Evolutionary conservation across 148 eudicot genomes (phyloP), one percentile per base, ranked within the genome.

Genomic region (Hydrangea macrophylla): DNA sequence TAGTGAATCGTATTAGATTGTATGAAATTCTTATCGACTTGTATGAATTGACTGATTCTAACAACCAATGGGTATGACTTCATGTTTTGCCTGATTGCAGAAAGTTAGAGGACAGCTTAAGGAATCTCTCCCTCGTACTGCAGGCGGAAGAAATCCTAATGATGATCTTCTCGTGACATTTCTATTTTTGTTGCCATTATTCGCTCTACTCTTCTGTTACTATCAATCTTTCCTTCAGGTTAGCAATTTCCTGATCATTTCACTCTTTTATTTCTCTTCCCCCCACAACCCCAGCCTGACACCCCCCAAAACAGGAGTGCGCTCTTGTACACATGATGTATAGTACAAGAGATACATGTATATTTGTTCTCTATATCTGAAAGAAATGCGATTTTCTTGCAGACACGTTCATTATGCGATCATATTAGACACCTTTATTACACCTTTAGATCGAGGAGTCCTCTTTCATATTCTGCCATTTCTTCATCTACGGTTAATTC

Each of bases 111-210:
- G 64, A 71, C 78, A 76, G 57, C 85, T 93, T 67, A 76, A 75
- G 59, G 97, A 84, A 74, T 77, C 97, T 66, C 96, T 90, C 55
- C 97, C 99, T 56, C 96, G 99, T 58, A 90, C 99, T 58, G 84
- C 88, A 73, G 91, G 93, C 64, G 99, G 99, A 6, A 81, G 75
- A 71, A 84, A 80, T 75, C 86, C 99, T 35, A 74, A 70, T 30
- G 91, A 85, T 77, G 84, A 74, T 62, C 71, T 87, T 69, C 74
- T 81, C 55, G 84, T 90, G 73, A 83, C 75, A 71, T 65, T 83
- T 68, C 92, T 93, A 59, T 84, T 90, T 70, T 70, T 90, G 56
- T 84, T 93, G 64, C 98, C 98, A 48, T 32, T 90, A 55, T 51
- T 85, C 36, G 72, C 79, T 67, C 70, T 88, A 39, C 63, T 78